Percentiles rank a stretch among this genome's conserved stretches.
These are phyloP conservation scores for Yamadazyma atmosphaerica DNA, from an alignment of 1,139 yeast genomes.

Conservation along the genomic window DNA sequence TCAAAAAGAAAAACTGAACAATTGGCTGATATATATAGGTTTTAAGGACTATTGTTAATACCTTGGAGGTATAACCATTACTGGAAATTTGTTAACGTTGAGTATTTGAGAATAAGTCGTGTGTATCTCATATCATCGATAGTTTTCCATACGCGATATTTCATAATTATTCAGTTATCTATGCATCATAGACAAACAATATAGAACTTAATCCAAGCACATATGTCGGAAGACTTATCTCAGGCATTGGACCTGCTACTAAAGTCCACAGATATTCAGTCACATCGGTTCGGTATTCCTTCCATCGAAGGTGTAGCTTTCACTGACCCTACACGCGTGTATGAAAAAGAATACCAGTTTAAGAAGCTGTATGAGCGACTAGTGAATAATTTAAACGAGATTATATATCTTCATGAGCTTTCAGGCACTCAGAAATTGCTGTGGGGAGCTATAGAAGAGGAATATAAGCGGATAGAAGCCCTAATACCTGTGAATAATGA, in stretches of 20 bases:
- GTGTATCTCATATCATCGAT: too few relatives aligned
- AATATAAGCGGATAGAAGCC: constrained; percentile 13
- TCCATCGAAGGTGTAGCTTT: constrained; percentile 9
- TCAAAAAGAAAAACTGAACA: background rate
- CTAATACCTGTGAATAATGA: constrained; percentile 8
- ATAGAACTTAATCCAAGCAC: too few relatives aligned
- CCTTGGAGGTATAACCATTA: too few relatives aligned
- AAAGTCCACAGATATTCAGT: constrained; percentile 18
- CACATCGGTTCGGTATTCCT: constrained; percentile 32
- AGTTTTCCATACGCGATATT: too few relatives aligned
- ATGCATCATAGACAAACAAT: too few relatives aligned
- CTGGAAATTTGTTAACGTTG: too few relatives aligned
- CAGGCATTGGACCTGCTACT: constrained; percentile 14
- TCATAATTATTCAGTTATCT: too few relatives aligned
- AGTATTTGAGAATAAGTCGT: too few relatives aligned
- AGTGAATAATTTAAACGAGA: constrained; percentile 24
- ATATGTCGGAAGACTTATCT: constrained; percentile 13
- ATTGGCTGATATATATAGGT: background rate
- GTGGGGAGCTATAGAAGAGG: constrained; percentile 14
- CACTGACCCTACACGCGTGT: constrained; percentile 1
- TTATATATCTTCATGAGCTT: constrained; percentile 31
- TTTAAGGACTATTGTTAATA: background rate
- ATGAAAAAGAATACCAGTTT: constrained; percentile 18
- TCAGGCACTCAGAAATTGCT: constrained; percentile 18
- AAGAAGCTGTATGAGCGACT: constrained; percentile 21